phyloP scores from a whole-genome alignment of 2,329 filamentous ascomycete genomes.

The Conoideocrella luteorostrata region DNA sequence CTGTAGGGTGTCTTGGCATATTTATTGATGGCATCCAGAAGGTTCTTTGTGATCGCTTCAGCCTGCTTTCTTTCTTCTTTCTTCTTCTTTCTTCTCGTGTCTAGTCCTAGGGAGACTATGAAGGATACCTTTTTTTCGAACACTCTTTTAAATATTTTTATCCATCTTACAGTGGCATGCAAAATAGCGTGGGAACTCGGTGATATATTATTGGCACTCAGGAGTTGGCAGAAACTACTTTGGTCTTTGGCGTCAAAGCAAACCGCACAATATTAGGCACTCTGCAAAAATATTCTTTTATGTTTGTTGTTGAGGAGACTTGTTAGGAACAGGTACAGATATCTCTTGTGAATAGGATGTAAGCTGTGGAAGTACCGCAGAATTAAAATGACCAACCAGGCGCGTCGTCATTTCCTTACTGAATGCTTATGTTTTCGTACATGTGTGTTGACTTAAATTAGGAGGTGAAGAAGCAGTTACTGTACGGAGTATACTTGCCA shows the following conservation, averaged over 20 bases:
- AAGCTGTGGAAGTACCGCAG: neutral
- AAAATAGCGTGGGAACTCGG: conserved; percentile 3
- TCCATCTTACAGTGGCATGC: neutral
- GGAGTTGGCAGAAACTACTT: conserved; percentile 4
- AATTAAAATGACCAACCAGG: neutral
- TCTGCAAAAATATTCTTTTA: neutral
- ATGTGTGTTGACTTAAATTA: too few relatives aligned
- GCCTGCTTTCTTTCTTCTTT: conserved; percentile 1
- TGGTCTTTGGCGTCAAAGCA: conserved; percentile 7
- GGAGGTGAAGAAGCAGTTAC: too few relatives aligned
- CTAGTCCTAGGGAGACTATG: too few relatives aligned
- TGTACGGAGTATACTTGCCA: too few relatives aligned
- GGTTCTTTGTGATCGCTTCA: too few relatives aligned
- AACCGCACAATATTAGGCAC: neutral
- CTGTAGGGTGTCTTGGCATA: too few relatives aligned
- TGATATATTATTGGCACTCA: conserved; percentile 8
- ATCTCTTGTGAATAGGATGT: conserved; percentile 2
- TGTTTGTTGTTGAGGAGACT: neutral
- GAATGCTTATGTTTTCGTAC: too few relatives aligned
- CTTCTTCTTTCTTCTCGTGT: conserved; percentile 9
- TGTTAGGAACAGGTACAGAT: neutral
- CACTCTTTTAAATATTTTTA: neutral
- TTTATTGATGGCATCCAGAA: too few relatives aligned
- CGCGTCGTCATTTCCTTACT: too few relatives aligned
- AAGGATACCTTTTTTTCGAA: too few relatives aligned